phyloP scores from a whole-genome alignment of 2,329 filamentous ascomycete species.

The Tolypocladium sp. region DNA sequence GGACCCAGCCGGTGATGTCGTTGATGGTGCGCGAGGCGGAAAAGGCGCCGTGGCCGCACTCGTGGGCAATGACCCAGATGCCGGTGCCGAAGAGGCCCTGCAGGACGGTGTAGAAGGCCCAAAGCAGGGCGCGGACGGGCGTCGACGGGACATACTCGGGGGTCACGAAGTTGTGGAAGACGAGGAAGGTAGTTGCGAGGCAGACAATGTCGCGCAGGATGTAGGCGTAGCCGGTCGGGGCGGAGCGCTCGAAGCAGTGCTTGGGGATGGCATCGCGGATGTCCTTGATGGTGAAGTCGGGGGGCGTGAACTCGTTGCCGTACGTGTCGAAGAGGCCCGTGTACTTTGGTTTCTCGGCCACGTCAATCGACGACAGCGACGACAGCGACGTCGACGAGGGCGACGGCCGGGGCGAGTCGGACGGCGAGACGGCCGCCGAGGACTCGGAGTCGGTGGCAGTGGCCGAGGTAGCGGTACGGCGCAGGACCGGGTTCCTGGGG shows the following conservation, averaged over 20 bases:
- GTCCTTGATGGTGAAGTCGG: slow-evolving; percentile 95
- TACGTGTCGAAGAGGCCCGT: slow-evolving; percentile 80
- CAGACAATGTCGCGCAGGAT: slow-evolving; percentile 71
- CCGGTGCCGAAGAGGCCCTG: slow-evolving; percentile 93
- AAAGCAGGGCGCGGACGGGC: slow-evolving; percentile 54
- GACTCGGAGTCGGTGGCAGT: slow-evolving; percentile 42
- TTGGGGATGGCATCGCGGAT: slow-evolving; percentile 94
- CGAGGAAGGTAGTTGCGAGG: slow-evolving; percentile 69
- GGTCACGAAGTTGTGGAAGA: slow-evolving; percentile 85
- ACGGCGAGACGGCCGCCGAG: slow-evolving; percentile 48
- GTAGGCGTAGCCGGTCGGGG: slow-evolving; percentile 65
- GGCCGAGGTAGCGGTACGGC: slow-evolving; percentile 38
- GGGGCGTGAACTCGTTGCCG: slow-evolving; percentile 88
- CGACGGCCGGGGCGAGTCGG: slow-evolving; percentile 50
- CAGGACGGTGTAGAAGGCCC: slow-evolving; percentile 61
- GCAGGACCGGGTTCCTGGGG: slow-evolving; percentile 33
- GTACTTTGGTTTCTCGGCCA: slow-evolving; percentile 32
- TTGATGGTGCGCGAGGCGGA: slow-evolving; percentile 86
- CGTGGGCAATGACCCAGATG: slow-evolving; percentile 92
- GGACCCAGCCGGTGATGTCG: slow-evolving; percentile 84
- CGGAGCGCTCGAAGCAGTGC: slow-evolving; percentile 91
- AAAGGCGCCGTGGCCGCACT: slow-evolving; percentile 96
- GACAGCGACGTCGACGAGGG: slow-evolving; percentile 88
- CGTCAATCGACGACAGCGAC: slow-evolving; percentile 64
- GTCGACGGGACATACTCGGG: slow-evolving; percentile 70